Conservation (phyloP, 139 green algal genomes). For the Microglena sp. region DNA sequence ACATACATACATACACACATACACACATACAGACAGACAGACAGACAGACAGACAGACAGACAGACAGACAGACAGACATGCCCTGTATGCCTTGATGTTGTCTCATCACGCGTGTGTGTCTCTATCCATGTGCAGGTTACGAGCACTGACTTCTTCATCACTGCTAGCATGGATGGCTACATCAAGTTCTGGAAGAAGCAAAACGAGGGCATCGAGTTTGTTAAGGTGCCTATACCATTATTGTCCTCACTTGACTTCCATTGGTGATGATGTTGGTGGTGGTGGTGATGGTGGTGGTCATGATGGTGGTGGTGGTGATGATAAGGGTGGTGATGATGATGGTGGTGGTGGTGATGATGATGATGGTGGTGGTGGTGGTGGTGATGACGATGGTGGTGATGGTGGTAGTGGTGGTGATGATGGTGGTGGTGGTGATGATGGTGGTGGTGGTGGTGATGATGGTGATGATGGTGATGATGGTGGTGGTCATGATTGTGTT, state of each 20-base stretch:
- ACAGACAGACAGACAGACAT: neutral
- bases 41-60: neutral
- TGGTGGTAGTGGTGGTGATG: no score
- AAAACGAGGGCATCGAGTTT: constrained; percentile 60
- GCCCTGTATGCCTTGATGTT: neutral
- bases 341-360: neutral
- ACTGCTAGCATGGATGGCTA: constrained; percentile 75
- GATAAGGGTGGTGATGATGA: no score
- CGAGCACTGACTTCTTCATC: constrained; percentile 63
- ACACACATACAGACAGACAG: neutral
- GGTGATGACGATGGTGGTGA: neutral
- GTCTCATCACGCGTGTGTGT: neutral
- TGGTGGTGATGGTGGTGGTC: neutral
- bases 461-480: no score
- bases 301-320: neutral
- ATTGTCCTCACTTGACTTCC: constrained; percentile 49
- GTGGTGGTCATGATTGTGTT: no score
- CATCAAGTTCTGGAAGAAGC: constrained; percentile 99
- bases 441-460: no score
- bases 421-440: no score
- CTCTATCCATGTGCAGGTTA: constrained; percentile 17
- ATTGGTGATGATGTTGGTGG: constrained; percentile 46
- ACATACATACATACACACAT: neutral
- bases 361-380: neutral
- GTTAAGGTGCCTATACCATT: no score